Conservation (phyloP, 108 stramenopile genomes). For the Mayamaea pseudoterrestris region DNA sequence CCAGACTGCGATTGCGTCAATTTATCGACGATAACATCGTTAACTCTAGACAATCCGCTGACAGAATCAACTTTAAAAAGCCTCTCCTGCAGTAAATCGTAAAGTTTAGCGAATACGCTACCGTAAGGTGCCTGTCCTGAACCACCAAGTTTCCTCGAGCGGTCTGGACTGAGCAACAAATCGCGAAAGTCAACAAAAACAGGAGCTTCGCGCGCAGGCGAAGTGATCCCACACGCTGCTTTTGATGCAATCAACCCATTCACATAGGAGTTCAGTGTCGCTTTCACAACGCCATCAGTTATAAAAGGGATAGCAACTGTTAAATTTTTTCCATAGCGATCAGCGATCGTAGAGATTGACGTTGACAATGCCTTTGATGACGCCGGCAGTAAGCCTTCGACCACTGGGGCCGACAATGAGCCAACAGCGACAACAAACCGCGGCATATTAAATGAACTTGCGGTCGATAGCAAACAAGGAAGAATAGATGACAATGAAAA, state of each 20-base stretch:
- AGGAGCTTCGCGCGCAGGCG: not conserved
- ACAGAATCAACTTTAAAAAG: conserved; percentile 32
- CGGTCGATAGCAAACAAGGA: conserved; percentile 38
- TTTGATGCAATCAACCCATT: not conserved
- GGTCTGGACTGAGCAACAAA: conserved; percentile 22
- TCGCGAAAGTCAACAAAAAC: conserved; percentile 49
- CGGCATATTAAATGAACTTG: conserved; percentile 28
- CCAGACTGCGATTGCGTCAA: conserved; percentile 37
- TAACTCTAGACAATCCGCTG: conserved; percentile 38
- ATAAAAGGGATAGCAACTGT: too few relatives aligned
- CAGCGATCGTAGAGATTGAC: not conserved
- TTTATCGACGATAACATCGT: conserved; percentile 35
- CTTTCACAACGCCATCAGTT: not conserved
- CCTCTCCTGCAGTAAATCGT: conserved; percentile 19
- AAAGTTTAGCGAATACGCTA: conserved; percentile 25
- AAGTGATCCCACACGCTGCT: not conserved
- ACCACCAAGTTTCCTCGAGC: conserved; percentile 24
- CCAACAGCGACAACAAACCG: conserved; percentile 11
- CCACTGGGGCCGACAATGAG: not conserved
- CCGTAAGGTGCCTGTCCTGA: conserved; percentile 39
- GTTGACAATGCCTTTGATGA: not conserved
- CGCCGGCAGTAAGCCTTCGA: not conserved
- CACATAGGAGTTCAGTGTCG: not conserved
- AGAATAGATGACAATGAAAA: conserved; percentile 30
- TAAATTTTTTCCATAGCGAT: not conserved